Evolutionary conservation across 1,284 basidiomycete species (phyloP).

Genomic region (Heterobasidion occidentale): DNA sequence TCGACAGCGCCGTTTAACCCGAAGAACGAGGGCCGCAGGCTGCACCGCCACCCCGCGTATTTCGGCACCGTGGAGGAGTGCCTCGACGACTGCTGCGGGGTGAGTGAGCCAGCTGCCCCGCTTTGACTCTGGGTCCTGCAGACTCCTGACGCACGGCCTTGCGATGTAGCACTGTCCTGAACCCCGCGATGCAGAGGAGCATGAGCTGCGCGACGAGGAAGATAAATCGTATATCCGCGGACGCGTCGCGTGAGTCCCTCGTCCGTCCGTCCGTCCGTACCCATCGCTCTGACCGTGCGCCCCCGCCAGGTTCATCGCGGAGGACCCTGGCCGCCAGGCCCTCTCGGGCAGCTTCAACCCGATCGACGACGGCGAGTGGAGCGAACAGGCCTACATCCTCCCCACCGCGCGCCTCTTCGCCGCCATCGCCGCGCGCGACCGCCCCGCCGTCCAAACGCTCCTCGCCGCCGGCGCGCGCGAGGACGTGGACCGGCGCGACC

Average conservation of each 20-base stretch:
- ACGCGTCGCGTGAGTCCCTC: slow-evolving; percentile 34
- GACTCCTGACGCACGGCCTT: neutral
- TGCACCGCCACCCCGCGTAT: slow-evolving; percentile 57
- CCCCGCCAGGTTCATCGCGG: slow-evolving; percentile 20
- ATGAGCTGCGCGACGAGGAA: slow-evolving; percentile 19
- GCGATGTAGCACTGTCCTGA: slow-evolving; percentile 35
- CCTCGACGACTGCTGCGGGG: slow-evolving; percentile 53
- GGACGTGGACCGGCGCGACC: slow-evolving; percentile 44
- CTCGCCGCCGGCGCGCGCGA: slow-evolving; percentile 26
- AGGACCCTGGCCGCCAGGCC: slow-evolving; percentile 51
- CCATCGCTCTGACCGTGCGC: too few species aligned
- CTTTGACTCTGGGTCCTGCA: too few species aligned
- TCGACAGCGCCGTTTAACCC: slow-evolving; percentile 47
- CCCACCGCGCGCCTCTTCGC: slow-evolving; percentile 43
- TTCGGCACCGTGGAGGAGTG: slow-evolving; percentile 51
- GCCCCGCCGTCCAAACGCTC: slow-evolving; percentile 27
- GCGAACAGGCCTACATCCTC: slow-evolving; percentile 48
- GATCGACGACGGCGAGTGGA: slow-evolving; percentile 60
- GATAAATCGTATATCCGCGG: slow-evolving; percentile 45
- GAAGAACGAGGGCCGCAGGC: slow-evolving; percentile 47
- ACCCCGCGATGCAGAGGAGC: slow-evolving; percentile 42
- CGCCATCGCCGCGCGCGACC: slow-evolving; percentile 39
- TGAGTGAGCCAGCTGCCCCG: slow-evolving; percentile 16
- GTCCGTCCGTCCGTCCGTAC: too few species aligned
- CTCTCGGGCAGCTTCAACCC: slow-evolving; percentile 58